Conservation (phyloP, 768 basidiomycete genomes). For the Termitomyces sp. region DNA sequence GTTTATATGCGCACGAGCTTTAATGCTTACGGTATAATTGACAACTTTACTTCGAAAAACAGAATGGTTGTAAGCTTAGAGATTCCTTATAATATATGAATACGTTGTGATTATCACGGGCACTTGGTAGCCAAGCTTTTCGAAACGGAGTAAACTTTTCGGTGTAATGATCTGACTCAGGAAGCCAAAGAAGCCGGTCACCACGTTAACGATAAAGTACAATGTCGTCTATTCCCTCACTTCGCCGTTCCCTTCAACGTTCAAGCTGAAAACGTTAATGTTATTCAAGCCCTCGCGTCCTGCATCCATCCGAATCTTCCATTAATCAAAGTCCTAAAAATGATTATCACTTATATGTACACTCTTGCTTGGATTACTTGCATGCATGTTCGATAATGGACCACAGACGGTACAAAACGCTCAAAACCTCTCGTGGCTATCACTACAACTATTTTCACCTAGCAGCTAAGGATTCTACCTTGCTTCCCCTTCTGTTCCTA, state of each 20-base stretch:
- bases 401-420: slow-evolving; percentile 23
- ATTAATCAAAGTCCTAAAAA: background rate
- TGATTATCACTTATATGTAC: background rate
- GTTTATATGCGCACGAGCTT: background rate
- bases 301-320: no score
- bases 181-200: background rate
- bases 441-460: slow-evolving; percentile 36
- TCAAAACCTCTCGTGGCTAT: slow-evolving; percentile 34
- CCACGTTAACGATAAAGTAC: background rate
- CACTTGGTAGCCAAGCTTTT: background rate
- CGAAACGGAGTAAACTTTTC: background rate
- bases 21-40: background rate
- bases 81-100: background rate
- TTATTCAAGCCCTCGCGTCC: background rate
- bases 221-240: background rate
- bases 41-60: background rate
- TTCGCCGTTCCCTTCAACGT: background rate
- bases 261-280: background rate
- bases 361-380: background rate
- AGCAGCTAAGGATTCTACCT: slow-evolving; percentile 22
- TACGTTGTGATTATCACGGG: background rate
- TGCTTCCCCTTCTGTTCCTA: slow-evolving; percentile 38
- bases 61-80: background rate
- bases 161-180: background rate
- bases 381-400: slow-evolving; percentile 8